Base-by-base conservation (phyloP, 768 basidiomycete species). In the Imleria badia region DNA sequence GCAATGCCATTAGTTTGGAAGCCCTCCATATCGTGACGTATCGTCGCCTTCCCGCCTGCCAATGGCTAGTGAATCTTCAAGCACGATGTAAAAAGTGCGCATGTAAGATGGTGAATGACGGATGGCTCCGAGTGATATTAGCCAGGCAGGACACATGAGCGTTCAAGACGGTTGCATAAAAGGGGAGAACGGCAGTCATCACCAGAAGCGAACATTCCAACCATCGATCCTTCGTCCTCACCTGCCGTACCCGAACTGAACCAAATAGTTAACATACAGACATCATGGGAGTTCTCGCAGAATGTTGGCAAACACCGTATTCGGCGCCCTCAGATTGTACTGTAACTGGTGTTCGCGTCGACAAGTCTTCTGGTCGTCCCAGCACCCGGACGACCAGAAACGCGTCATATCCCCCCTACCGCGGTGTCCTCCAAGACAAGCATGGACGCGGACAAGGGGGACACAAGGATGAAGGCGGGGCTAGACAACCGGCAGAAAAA, bases 211-310 rank as follows among this genome's bases (percentile, higher is more conserved):
- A 19, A 3, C 11, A 14, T n/a, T 6, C 4, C 1, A 6, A 15
- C 6, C 5, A 11, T 22, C 20, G 15, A 12, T 23, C 15, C 10
- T 6, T 45, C 9, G 13, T 11, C 15, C 15, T 39, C 23, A 10
- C 36, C 36, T 6, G 9, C 17, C 36, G 9, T n/a, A 17, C 36
- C n/a, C 36, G n/a, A 36, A 38, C 3, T n/a, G 36, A n/a, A 1
- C 4, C 17, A n/a, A 14, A 38, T 38, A n/a, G 3, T 11, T 11
- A 8, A 38, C 17, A 4, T 9, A n/a, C n/a, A 6, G 20, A n/a
- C 6, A 36, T 26, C 23, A 57, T 57, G 56, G 56, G 56, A n/a
- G 31, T 2, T 1, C 42, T 43, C 8, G 35, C 30, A 15, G 56
- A 57, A 51, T 1, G 5, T 9, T 58, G 35, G 36, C 55, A 30